phyloP scores from a whole-genome alignment of 306 rosid species.

The Hippophae gyantsensis region DNA sequence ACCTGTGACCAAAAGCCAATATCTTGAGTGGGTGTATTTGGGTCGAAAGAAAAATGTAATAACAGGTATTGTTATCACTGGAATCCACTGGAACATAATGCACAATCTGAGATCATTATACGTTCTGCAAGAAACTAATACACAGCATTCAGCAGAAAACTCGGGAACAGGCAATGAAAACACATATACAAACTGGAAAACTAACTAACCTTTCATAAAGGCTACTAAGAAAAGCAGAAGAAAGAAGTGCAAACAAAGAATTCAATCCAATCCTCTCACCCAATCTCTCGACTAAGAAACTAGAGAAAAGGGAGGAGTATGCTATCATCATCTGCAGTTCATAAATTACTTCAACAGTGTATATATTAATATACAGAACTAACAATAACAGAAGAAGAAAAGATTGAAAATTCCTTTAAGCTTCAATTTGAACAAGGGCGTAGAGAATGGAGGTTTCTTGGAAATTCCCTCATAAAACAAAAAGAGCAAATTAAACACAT shows the following conservation, averaged over 20 bases:
- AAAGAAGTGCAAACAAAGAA: conserved; percentile 33
- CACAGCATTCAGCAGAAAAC: conserved; percentile 29
- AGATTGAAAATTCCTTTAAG: background rate
- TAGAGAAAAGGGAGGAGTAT: conserved; percentile 46
- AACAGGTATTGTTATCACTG: conserved; percentile 41
- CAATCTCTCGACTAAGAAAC: conserved; percentile 47
- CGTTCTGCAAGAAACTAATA: conserved; percentile 40
- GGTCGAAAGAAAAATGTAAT: conserved; percentile 32
- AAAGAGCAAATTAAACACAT: conserved; percentile 3
- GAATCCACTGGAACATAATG: conserved; percentile 50
- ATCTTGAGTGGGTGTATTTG: conserved; percentile 52
- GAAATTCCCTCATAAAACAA: background rate
- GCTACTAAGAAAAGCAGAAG: conserved; percentile 31
- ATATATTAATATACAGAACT: background rate
- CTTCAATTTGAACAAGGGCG: background rate
- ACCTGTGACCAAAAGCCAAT: conserved; percentile 57
- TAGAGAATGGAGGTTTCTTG: background rate
- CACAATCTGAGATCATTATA: conserved; percentile 45
- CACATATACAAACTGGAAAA: background rate
- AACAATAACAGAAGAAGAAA: background rate
- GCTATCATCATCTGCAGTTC: conserved; percentile 56
- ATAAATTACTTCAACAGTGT: conserved; percentile 11
- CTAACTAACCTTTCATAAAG: conserved; percentile 40
- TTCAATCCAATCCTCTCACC: conserved; percentile 39
- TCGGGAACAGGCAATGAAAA: conserved; percentile 12